Percentiles rank a stretch among this genome's conserved stretches.
Conservation (phyloP, 345 rosid genomes). For the Brassica incana region DNA sequence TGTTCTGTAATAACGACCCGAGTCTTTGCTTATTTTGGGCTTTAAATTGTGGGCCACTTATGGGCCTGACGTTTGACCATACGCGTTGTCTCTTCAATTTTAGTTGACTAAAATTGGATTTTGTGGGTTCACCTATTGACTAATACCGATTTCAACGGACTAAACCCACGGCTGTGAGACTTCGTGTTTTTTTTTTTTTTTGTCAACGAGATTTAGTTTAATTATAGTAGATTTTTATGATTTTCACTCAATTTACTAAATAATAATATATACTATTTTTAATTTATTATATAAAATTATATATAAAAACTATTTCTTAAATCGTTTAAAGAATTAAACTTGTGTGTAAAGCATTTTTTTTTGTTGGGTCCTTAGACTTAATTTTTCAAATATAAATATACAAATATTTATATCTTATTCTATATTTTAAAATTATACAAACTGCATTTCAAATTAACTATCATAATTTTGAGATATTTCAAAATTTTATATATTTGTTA, state of each 20-base stretch:
- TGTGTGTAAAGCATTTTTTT: not conserved
- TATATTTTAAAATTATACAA: too few species aligned
- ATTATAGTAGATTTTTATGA: not conserved
- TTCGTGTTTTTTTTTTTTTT: not conserved
- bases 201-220: not conserved
- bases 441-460: too few species aligned
- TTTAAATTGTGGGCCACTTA: not conserved
- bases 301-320: not conserved
- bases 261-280: not conserved
- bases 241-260: not conserved
- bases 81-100: not conserved
- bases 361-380: not conserved
- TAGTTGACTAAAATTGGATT: not conserved
- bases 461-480: too few species aligned
- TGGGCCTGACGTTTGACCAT: conserved; percentile 2
- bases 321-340: not conserved
- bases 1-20: not conserved
- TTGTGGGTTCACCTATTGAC: not conserved
- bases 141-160: not conserved
- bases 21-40: conserved; percentile 4
- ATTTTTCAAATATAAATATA: too few species aligned
- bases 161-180: not conserved
- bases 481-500: too few species aligned
- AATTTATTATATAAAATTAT: not conserved
- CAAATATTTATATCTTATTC: too few species aligned